Base-by-base conservation (phyloP, 768 basidiomycete genomes). In the Psilocybe azurescens region DNA sequence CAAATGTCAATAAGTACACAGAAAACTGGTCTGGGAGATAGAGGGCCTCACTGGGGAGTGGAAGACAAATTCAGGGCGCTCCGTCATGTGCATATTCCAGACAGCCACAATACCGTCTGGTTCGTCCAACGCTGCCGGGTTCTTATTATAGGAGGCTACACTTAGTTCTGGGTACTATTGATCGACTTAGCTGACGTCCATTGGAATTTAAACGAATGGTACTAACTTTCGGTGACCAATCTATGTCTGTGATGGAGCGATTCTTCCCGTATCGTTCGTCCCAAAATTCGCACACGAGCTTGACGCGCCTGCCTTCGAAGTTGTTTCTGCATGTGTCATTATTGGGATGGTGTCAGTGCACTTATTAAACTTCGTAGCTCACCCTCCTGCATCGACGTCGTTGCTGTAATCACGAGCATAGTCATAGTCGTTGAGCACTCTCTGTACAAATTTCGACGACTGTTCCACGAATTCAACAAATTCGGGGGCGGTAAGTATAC, bases 121-220 rank as follows among this genome's bases (percentile, higher is more conserved):
- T 72, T 99, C 97, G 67, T 97, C 96, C 50, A 95, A 74, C 0
- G 95, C 93, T 3, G 91, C 89, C 5, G 94, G 89, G 68, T 98
- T 98, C 81, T 97, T 98, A 81, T 99, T 99, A 72, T 99, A 99
- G 3, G 97, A 92, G 0, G 97, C 95, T 18, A 93, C 93, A 61
- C 90, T 93, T 28, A 99, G 85, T 75, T 99, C 97, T 6, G 95
- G 97, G 70, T 94, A 99, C 97, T 98, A 11, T 36, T 7, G 11
- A 36, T 36, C 11, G 11, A 36, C 6, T 36, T 11, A 36, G 33
- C 33, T 36, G 33, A 7, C 11, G 33, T 36, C 11, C 33, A 36
- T 7, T 0, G 33, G 33, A 29, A 20, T 30, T 5, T 14, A 2
- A 55, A n/a, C 14, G 8, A 14, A 7, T 44, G 14, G 8, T 53